phyloP scores from a whole-genome alignment of 176 grass and related monocot species.

The Hyparrhenia diplandra region DNA sequence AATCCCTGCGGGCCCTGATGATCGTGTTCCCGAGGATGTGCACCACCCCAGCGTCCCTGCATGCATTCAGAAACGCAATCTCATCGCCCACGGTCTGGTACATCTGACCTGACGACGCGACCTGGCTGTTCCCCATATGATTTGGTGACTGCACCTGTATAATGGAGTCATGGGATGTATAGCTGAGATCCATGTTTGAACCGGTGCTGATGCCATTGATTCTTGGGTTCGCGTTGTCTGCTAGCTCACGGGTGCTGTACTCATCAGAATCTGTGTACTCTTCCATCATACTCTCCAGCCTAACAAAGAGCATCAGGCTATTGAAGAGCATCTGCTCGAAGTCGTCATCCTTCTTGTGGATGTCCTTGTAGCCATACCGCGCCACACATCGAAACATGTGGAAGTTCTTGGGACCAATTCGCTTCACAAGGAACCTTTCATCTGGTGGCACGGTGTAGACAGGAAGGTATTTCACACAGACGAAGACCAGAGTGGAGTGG shows the following conservation, averaged over 20 bases:
- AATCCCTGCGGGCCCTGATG: no score
- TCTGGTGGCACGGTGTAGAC: constrained; percentile 61
- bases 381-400: constrained; percentile 80
- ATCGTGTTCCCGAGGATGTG: no score
- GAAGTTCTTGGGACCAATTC: constrained; percentile 65
- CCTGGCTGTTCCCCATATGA: no score
- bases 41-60: no score
- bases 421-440: constrained; percentile 63
- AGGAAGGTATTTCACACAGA: constrained; percentile 76
- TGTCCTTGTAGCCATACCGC: constrained; percentile 80
- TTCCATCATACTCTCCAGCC: constrained; percentile 72
- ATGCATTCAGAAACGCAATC: no score
- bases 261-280: constrained; percentile 61
- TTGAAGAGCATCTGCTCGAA: constrained; percentile 67
- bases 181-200: no score
- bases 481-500: constrained; percentile 73
- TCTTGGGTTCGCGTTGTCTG: no score
- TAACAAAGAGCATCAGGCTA: constrained; percentile 49
- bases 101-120: no score
- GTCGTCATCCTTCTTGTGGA: constrained; percentile 69
- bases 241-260: constrained; percentile 25
- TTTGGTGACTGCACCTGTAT: no score
- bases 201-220: no score
- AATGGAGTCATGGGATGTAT: no score
- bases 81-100: no score